phyloP scores from a whole-genome alignment of 2,329 filamentous ascomycete species.

The Paraconiothyrium brasiliense region DNA sequence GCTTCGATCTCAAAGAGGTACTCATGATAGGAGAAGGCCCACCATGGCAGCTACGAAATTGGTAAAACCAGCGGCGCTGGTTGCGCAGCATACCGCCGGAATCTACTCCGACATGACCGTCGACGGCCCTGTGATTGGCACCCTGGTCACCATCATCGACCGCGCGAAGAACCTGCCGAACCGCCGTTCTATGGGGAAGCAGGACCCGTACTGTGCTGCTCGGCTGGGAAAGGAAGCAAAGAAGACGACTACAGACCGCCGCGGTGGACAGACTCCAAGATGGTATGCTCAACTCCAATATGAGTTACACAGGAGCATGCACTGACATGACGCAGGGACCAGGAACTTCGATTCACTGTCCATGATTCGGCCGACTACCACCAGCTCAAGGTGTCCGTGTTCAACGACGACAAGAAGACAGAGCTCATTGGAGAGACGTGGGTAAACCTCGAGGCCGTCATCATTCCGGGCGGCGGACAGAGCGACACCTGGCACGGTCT shows the following conservation, averaged over 20 bases:
- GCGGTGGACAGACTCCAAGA: constrained; percentile 93
- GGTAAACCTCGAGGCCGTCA: constrained; percentile 82
- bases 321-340: constrained; percentile 73
- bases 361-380: constrained; percentile 97
- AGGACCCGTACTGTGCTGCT: constrained; percentile 96
- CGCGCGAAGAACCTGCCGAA: constrained; percentile 97
- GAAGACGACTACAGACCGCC: constrained; percentile 92
- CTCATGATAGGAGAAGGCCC: background rate
- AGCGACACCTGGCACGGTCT: constrained; percentile 91
- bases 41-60: constrained; percentile 49
- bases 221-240: constrained; percentile 95
- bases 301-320: constrained; percentile 24
- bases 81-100: constrained; percentile 82
- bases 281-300: constrained; percentile 71
- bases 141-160: constrained; percentile 89
- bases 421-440: constrained; percentile 95
- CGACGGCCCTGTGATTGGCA: constrained; percentile 93
- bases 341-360: constrained; percentile 94
- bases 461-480: constrained; percentile 89
- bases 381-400: constrained; percentile 92
- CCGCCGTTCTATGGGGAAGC: constrained; percentile 96
- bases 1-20: background rate
- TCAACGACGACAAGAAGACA: constrained; percentile 98
- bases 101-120: constrained; percentile 95
- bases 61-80: constrained; percentile 46